Percentiles rank a stretch among this genome's conserved stretches.
Evolutionary conservation across 306 rosid genomes (phyloP).

Genomic region (Rosa chinensis): DNA sequence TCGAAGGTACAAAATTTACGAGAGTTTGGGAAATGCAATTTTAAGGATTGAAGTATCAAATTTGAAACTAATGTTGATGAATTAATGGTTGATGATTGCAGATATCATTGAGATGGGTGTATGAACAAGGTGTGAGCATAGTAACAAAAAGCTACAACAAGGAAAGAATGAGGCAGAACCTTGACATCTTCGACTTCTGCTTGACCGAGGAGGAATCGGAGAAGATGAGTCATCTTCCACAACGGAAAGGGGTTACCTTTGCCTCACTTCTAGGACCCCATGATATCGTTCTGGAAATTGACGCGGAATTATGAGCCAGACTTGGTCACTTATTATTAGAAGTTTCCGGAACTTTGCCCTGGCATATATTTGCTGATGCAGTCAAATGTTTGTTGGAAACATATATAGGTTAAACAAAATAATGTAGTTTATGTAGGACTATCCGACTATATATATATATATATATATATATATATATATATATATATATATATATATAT

Average conservation of each 20-base stretch:
- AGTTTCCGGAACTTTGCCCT: not conserved
- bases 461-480: too few species aligned
- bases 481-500: too few species aligned
- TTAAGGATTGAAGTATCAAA: not conserved
- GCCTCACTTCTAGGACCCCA: slow-evolving; percentile 41
- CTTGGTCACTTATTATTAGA: not conserved
- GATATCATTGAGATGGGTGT: slow-evolving; percentile 55
- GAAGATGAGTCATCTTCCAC: slow-evolving; percentile 38
- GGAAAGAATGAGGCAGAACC: slow-evolving; percentile 44
- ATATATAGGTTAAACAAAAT: not conserved
- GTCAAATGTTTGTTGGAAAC: not conserved
- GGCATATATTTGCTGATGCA: not conserved
- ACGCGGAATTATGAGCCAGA: slow-evolving; percentile 33
- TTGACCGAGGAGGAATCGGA: slow-evolving; percentile 34
- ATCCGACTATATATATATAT: too few species aligned
- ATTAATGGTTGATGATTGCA: not conserved
- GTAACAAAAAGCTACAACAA: slow-evolving; percentile 43
- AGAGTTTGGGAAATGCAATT: not conserved
- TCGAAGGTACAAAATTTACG: not conserved
- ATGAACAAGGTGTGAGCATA: slow-evolving; percentile 46
- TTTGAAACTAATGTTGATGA: not conserved
- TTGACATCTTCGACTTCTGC: slow-evolving; percentile 45
- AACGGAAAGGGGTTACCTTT: slow-evolving; percentile 33
- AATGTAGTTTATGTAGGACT: too few species aligned
- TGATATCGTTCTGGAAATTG: slow-evolving; percentile 36